phyloP scores from a whole-genome alignment of 2,329 filamentous ascomycete genomes.

The Neofusicoccum sp. region DNA sequence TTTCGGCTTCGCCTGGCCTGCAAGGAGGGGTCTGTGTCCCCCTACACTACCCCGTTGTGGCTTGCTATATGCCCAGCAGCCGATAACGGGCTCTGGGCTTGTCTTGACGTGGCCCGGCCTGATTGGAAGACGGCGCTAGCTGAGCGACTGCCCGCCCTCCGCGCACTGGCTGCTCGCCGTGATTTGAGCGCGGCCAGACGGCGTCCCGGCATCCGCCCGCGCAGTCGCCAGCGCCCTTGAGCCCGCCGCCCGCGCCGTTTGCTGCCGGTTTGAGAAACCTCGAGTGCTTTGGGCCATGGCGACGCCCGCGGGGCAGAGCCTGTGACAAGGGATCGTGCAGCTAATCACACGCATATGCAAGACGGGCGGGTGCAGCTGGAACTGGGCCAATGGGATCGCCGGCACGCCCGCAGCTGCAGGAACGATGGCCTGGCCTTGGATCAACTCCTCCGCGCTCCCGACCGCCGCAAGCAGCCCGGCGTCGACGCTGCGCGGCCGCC shows the following conservation, averaged over 20 bases:
- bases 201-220: slow-evolving; percentile 1
- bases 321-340: slow-evolving; percentile 16
- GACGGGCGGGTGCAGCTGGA: slow-evolving; percentile 17
- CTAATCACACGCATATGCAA: slow-evolving; percentile 20
- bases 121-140: slow-evolving; percentile 17
- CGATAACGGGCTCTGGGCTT: slow-evolving; percentile 18
- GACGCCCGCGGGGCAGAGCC: slow-evolving; percentile 7
- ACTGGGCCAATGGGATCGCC: slow-evolving; percentile 17
- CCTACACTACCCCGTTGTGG: slow-evolving; percentile 13
- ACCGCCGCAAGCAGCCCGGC: not conserved
- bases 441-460: slow-evolving; percentile 1
- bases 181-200: not conserved
- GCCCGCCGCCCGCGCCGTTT: slow-evolving; percentile 2
- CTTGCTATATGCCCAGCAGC: slow-evolving; percentile 17
- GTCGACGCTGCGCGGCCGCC: not conserved
- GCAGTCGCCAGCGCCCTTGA: not conserved
- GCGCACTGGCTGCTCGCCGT: slow-evolving; percentile 1
- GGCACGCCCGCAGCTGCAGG: slow-evolving; percentile 15
- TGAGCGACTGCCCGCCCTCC: not conserved
- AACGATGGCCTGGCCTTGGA: slow-evolving; percentile 19
- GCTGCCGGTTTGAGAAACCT: slow-evolving; percentile 12
- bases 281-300: slow-evolving; percentile 7
- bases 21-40: slow-evolving; percentile 17
- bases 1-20: slow-evolving; percentile 14
- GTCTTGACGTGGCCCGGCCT: slow-evolving; percentile 17